Conservation (phyloP, 192 early-diverging fungal species). For the Haplosporangium gracile region DNA sequence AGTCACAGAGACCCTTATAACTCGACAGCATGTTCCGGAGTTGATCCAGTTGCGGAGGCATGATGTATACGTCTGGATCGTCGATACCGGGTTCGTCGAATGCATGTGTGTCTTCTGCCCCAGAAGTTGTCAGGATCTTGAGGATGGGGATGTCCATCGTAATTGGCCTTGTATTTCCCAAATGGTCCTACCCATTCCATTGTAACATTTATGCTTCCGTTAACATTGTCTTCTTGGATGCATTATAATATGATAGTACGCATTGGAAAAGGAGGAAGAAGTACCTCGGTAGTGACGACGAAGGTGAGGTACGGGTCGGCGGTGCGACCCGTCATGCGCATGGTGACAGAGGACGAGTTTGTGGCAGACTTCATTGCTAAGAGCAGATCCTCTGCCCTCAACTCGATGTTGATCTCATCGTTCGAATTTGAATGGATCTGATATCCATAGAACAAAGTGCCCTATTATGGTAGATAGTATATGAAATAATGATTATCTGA, state of each 20-base stretch:
- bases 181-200: conserved; percentile 19
- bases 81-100: conserved; percentile 62
- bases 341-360: conserved; percentile 62
- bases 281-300: conserved; percentile 58
- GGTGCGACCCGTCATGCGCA: conserved; percentile 78
- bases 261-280: background rate
- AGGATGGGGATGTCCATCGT: conserved; percentile 36
- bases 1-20: conserved; percentile 71
- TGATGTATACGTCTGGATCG: conserved; percentile 77
- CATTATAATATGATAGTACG: too few relatives aligned
- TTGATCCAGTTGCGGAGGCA: conserved; percentile 78
- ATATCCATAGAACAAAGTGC: conserved; percentile 78
- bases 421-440: conserved; percentile 70
- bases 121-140: conserved; percentile 42
- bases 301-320: conserved; percentile 65
- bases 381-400: conserved; percentile 74
- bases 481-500: background rate
- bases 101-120: conserved; percentile 28
- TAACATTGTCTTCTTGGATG: too few relatives aligned
- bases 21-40: conserved; percentile 77
- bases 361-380: conserved; percentile 73
- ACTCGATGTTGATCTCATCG: conserved; percentile 81
- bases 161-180: conserved; percentile 29
- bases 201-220: too few relatives aligned
- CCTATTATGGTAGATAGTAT: conserved; percentile 27